These are phyloP conservation scores for Podospora didyma DNA, from an alignment of 495 filamentous ascomycete species.

Conservation along the genomic window DNA sequence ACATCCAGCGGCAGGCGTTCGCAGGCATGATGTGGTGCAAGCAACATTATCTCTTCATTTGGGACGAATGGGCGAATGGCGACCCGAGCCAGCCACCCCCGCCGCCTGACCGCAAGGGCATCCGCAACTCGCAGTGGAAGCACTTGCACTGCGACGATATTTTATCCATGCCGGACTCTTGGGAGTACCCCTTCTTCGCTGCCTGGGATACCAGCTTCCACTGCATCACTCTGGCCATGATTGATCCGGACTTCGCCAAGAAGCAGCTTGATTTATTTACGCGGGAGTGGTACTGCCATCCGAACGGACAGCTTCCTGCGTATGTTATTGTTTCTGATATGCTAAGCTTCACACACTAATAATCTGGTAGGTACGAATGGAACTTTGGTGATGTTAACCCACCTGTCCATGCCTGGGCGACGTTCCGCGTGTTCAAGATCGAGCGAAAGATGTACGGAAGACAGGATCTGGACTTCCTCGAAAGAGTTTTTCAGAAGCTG, in stretches of 20 bases:
- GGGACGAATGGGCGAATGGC: conserved; percentile 94
- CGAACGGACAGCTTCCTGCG: conserved; percentile 83
- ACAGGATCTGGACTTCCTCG: conserved; percentile 91
- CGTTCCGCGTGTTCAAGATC: conserved; percentile 94
- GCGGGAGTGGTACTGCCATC: conserved; percentile 98
- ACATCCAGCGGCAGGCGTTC: conserved; percentile 91
- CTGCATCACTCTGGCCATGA: conserved; percentile 92
- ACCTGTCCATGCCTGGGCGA: conserved; percentile 93
- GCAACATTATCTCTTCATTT: conserved; percentile 93
- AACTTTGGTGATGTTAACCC: conserved; percentile 98
- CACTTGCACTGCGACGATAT: conserved; percentile 93
- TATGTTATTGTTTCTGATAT: conserved; percentile 14
- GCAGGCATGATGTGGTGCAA: conserved; percentile 98
- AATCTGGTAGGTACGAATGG: conserved; percentile 70
- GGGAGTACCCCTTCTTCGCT: conserved; percentile 98
- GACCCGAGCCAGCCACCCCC: conserved; percentile 72
- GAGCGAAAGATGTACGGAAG: conserved; percentile 95
- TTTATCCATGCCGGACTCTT: conserved; percentile 94
- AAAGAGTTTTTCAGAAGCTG: conserved; percentile 94
- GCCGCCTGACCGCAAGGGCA: conserved; percentile 69
- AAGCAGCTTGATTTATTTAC: conserved; percentile 95
- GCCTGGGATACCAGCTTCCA: conserved; percentile 98
- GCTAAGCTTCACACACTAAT: neutral
- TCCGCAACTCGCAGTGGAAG: conserved; percentile 87
- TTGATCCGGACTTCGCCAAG: conserved; percentile 95